Percentiles rank a stretch among this genome's conserved stretches.
These are phyloP conservation scores for Alternaria brassicicola DNA, from an alignment of 2,329 filamentous ascomycete genomes.

Conservation along the genomic window DNA sequence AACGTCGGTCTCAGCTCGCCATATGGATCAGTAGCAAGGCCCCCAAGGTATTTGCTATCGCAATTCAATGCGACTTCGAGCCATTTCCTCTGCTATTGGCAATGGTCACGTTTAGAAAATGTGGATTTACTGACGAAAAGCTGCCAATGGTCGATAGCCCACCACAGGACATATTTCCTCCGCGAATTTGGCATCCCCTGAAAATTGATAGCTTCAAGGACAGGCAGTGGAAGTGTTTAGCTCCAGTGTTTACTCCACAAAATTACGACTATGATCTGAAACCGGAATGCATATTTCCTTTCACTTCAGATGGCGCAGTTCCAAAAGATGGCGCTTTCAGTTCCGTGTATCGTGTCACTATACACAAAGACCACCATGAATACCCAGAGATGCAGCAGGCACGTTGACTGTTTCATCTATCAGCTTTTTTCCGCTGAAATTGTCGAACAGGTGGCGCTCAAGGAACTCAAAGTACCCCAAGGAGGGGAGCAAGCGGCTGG, in stretches of 20 bases:
- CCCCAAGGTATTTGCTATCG: not conserved
- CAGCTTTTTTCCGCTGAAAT: not conserved
- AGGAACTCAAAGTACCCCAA: conserved; percentile 8
- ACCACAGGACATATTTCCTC: not conserved
- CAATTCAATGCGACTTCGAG: not conserved
- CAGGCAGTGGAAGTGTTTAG: conserved; percentile 22
- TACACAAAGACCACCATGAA: conserved; percentile 17
- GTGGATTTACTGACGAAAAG: not conserved
- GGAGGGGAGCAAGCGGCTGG: not conserved
- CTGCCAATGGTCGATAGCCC: not conserved
- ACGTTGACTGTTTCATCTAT: not conserved
- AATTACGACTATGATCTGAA: conserved; percentile 12
- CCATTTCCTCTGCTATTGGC: not conserved
- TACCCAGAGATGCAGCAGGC: conserved; percentile 5
- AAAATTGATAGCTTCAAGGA: conserved; percentile 13
- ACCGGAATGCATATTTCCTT: conserved; percentile 18
- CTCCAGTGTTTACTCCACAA: conserved; percentile 10
- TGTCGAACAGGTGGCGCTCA: conserved; percentile 15
- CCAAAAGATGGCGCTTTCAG: conserved; percentile 16
- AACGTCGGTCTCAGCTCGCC: not conserved
- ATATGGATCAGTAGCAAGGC: not conserved
- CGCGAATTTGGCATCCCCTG: conserved; percentile 1
- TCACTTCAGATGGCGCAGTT: not conserved
- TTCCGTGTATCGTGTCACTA: conserved; percentile 4
- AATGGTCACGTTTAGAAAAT: not conserved